phyloP scores from a whole-genome alignment of 805 yeast species.

The Ogataea ramenticola region DNA sequence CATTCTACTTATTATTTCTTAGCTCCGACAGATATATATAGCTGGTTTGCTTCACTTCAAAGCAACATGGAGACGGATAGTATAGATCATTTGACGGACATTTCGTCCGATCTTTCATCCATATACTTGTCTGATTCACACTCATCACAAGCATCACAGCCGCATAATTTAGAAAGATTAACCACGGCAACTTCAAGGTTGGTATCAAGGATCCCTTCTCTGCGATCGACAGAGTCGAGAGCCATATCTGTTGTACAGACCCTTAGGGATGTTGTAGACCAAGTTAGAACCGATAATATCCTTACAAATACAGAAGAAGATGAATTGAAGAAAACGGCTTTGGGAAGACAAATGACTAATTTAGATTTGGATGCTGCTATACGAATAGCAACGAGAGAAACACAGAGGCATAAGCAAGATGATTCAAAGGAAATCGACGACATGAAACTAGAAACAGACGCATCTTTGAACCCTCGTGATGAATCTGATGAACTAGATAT shows the following conservation, averaged over 20 bases:
- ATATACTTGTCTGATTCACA: not conserved
- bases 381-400: conserved; percentile 7
- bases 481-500: not conserved
- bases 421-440: conserved; percentile 1
- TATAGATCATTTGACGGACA: not conserved
- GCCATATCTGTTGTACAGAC: not conserved
- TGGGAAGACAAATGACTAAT: conserved; percentile 14
- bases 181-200: conserved; percentile 10
- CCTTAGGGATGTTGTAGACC: conserved; percentile 9
- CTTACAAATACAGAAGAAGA: conserved; percentile 9
- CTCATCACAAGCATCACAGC: not conserved
- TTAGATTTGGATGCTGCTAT: conserved; percentile 19
- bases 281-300: conserved; percentile 17
- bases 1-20: too few species aligned
- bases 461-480: not conserved
- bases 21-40: too few species aligned
- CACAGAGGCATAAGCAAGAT: not conserved
- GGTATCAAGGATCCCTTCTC: not conserved
- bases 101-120: not conserved
- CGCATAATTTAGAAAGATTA: not conserved
- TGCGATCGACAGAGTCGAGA: conserved; percentile 5
- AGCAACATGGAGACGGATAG: not conserved
- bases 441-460: too few species aligned
- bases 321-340: conserved; percentile 6
- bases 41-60: too few species aligned